Conservation (phyloP, 345 rosid genomes). For the Erodium maritimum region DNA sequence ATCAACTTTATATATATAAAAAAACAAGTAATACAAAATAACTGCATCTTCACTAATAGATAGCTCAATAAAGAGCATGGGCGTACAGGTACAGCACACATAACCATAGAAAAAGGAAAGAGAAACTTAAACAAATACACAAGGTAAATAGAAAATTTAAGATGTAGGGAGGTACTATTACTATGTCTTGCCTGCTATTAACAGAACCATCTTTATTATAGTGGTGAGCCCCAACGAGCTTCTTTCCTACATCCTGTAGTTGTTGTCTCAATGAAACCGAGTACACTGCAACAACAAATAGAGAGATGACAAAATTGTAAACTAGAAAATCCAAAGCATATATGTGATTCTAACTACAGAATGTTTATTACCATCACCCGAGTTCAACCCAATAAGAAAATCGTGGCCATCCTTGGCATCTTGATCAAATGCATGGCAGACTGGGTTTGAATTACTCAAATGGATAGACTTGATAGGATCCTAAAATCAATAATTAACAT, state of each 20-base stretch:
- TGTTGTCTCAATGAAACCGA: conserved; percentile 96
- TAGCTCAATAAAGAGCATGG: neutral
- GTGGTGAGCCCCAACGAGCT: conserved; percentile 87
- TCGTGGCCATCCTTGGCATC: conserved; percentile 99
- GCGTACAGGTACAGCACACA: neutral
- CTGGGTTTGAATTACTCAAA: conserved; percentile 84
- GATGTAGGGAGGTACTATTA: neutral
- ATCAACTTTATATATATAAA: neutral
- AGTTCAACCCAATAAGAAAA: conserved; percentile 77
- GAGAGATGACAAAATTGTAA: conserved; percentile 13
- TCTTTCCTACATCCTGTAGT: conserved; percentile 93
- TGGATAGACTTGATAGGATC: conserved; percentile 97
- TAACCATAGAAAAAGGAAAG: neutral
- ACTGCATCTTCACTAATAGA: neutral
- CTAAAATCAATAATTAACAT: conserved; percentile 32
- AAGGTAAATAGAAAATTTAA: neutral
- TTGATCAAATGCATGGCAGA: conserved; percentile 91
- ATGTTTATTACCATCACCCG: conserved; percentile 77
- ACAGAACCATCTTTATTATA: conserved; percentile 94
- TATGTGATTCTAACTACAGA: conserved; percentile 10
- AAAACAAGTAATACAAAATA: no score
- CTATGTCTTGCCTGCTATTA: conserved; percentile 60
- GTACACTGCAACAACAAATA: conserved; percentile 62
- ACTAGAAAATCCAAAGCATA: conserved; percentile 4
- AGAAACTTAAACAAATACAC: conserved; percentile 2